Evolutionary conservation across 345 rosid species (phyloP).

Genomic region (Carallia pectinifolia): DNA sequence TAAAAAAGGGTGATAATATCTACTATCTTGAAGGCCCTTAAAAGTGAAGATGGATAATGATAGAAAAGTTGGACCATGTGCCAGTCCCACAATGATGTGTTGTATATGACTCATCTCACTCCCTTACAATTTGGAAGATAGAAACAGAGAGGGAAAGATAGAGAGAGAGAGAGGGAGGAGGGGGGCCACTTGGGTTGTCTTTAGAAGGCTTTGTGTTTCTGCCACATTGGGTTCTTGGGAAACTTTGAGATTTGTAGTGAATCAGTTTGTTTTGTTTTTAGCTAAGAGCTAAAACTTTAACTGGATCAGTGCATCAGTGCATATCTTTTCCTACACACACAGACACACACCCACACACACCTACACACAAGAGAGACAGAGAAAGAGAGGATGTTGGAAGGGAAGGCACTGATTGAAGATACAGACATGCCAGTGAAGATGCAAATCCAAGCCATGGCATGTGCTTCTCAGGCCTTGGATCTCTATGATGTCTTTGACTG

Average conservation of each 20-base stretch:
- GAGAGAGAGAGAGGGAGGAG: no score
- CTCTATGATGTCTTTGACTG: constrained; percentile 61
- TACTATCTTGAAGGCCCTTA: constrained; percentile 5
- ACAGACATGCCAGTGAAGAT: constrained; percentile 91
- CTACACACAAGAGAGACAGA: background rate
- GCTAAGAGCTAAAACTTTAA: constrained; percentile 16
- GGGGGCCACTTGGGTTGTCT: background rate
- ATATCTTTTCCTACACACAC: background rate
- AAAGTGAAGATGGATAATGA: constrained; percentile 13
- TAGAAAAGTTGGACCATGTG: constrained; percentile 18
- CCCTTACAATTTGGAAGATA: constrained; percentile 14
- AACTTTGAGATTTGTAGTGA: constrained; percentile 16
- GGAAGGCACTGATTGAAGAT: constrained; percentile 68
- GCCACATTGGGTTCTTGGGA: constrained; percentile 17
- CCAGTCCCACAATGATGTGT: background rate
- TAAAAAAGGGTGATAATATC: background rate
- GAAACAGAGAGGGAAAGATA: background rate
- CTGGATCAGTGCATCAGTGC: background rate
- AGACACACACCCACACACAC: no score
- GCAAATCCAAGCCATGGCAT: constrained; percentile 86
- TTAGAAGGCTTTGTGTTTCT: constrained; percentile 7
- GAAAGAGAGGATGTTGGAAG: constrained; percentile 58
- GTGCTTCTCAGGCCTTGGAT: constrained; percentile 71
- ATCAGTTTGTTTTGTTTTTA: constrained; percentile 6
- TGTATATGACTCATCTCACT: background rate